phyloP scores from a whole-genome alignment of 1,284 basidiomycete genomes.

The Trametes versicolor region DNA sequence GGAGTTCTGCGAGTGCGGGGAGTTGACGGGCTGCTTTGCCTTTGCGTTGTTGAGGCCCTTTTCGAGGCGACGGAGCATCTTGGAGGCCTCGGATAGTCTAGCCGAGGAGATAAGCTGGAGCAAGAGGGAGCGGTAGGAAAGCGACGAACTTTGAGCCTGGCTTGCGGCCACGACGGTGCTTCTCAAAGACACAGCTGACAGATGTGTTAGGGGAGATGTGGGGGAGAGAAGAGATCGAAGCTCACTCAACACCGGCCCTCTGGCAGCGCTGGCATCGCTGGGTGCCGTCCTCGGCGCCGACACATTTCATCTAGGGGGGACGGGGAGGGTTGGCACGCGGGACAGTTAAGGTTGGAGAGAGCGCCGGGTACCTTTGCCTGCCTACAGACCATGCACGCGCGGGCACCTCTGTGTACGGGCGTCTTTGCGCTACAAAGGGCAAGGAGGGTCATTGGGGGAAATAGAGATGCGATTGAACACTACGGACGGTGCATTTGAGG shows the following conservation, averaged over 20 bases:
- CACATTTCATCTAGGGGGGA: conserved; percentile 80
- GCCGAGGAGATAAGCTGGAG: conserved; percentile 26
- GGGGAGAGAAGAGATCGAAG: conserved; percentile 28
- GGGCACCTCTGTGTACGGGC: conserved; percentile 74
- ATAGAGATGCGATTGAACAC: conserved; percentile 2
- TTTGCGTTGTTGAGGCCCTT: conserved; percentile 83
- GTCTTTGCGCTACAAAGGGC: conserved; percentile 51
- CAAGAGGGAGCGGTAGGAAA: conserved; percentile 15
- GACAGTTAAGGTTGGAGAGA: conserved; percentile 29
- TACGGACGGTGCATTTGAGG: conserved; percentile 8
- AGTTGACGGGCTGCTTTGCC: conserved; percentile 63
- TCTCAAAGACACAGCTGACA: conserved; percentile 81
- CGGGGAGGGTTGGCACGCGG: conserved; percentile 29
- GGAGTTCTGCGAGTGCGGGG: conserved; percentile 44
- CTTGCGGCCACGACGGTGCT: conserved; percentile 85
- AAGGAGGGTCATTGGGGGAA: neutral
- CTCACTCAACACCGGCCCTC: conserved; percentile 77
- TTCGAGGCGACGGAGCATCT: conserved; percentile 85
- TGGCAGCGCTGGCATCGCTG: conserved; percentile 85
- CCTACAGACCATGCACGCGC: conserved; percentile 85
- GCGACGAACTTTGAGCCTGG: conserved; percentile 83
- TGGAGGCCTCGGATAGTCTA: conserved; percentile 85
- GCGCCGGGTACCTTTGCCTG: conserved; percentile 70
- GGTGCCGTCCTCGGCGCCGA: conserved; percentile 83
- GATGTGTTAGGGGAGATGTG: conserved; percentile 25